Base-by-base conservation (phyloP, 345 rosid genomes). In the Brassica carinata region DNA sequence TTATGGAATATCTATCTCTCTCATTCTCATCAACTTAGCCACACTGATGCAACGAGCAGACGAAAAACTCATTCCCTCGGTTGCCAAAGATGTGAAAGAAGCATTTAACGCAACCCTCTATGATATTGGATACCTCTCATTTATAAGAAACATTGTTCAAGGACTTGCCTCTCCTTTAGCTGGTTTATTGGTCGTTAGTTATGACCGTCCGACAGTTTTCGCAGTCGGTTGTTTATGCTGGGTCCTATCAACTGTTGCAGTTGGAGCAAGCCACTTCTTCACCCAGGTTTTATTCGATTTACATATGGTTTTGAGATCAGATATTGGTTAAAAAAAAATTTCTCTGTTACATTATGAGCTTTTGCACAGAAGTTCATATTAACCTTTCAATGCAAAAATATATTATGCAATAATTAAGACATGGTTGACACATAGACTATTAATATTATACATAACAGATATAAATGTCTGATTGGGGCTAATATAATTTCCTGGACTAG, bases 41-140 rank as follows among this genome's bases (percentile, higher is more conserved):
- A 93, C 97, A 30, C 85, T 92, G 72, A 94, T 94, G 96, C 92
- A 92, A 78, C 87, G 92, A 5, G 96, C 96, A n/a, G 97, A 94
- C 34, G 98, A 94, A 83, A 94, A 90, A 78, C 96, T 92, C 33
- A 91, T 92, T 61, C 96, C 94, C 26, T 75, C 97, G 15, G 91
- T 90, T 72, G 90, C 91, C 78, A 94, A 91, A 86, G 97, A 89
- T 90, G 88, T 94, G 19, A 94, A 96, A 58, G 97, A 92, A 84
- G 91, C 92, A 27, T 94, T 91, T 73, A 86, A 79, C 64, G 96
- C 90, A 0, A 92, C 94, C 1, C 95, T 97, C 5, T 88, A 90
- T 19, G 92, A 89, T 57, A 87, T 94, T 11, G 97, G 98, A 27
- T 89, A 88, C 69, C 92, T 94, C 57, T 92, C 94, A 29, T 94